A percentile compares a stretch with the other conserved stretches of the same genome.
Evolutionary conservation across 164 flowering plant species (phyloP).

Genomic region (Berberis thunbergii): DNA sequence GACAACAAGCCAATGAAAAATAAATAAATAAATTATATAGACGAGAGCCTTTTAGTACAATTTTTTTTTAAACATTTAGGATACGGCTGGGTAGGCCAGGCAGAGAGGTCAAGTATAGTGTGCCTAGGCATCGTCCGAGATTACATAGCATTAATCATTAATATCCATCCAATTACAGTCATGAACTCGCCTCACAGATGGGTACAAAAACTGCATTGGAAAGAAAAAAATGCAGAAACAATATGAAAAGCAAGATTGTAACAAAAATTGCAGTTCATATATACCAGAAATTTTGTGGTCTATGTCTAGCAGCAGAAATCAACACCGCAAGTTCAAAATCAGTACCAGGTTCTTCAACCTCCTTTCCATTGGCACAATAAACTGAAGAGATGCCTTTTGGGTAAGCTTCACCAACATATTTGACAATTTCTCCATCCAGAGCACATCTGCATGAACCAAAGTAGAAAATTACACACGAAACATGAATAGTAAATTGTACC

Average conservation of each 20-base stretch:
- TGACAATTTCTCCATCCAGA: conserved; percentile 69
- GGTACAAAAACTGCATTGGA: no score
- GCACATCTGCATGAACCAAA: conserved; percentile 47
- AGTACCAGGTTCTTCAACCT: conserved; percentile 79
- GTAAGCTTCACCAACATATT: conserved; percentile 79
- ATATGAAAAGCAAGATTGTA: conserved; percentile 1
- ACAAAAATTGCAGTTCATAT: conserved; percentile 9
- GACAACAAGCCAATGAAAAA: no score
- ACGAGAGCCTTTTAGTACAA: no score
- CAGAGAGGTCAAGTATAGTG: no score
- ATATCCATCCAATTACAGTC: no score
- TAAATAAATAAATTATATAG: no score
- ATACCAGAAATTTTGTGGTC: conserved; percentile 96
- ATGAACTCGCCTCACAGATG: no score
- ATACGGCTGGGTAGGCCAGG: no score
- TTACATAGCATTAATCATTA: no score
- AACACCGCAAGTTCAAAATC: conserved; percentile 86
- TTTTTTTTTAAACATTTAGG: no score
- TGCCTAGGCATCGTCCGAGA: no score
- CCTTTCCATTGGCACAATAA: conserved; percentile 71
- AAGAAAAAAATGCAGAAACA: not conserved
- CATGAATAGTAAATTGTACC: not conserved
- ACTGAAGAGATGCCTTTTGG: conserved; percentile 88
- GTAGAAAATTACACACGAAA: not conserved
- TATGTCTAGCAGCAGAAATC: conserved; percentile 70